Conservation (phyloP, 768 basidiomycete species). For the Collybia sordida region DNA sequence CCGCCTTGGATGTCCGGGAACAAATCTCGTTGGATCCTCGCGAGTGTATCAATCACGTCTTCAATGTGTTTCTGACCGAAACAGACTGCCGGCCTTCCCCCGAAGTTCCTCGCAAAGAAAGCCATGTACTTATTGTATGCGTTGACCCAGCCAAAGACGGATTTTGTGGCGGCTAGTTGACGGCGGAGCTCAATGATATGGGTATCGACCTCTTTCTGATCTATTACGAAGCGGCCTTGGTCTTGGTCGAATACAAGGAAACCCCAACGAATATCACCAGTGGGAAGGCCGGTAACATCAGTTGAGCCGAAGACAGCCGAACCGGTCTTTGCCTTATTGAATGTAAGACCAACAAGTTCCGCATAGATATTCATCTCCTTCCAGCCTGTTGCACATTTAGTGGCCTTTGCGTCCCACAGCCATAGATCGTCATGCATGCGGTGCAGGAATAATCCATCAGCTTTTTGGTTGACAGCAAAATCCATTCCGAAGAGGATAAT, state of each 20-base stretch:
- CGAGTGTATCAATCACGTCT: conserved; percentile 26
- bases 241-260: conserved; percentile 12
- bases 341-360: conserved; percentile 35
- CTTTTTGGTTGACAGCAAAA: conserved; percentile 44
- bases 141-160: conserved; percentile 32
- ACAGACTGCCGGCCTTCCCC: conserved; percentile 25
- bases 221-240: conserved; percentile 24
- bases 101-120: conserved; percentile 30
- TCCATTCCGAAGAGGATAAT: conserved; percentile 44
- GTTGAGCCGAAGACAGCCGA: conserved; percentile 31
- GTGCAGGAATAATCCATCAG: conserved; percentile 40
- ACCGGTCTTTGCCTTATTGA: conserved; percentile 43
- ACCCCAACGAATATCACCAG: conserved; percentile 19
- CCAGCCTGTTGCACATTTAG: conserved; percentile 36
- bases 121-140: conserved; percentile 32
- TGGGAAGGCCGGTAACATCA: conserved; percentile 12
- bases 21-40: conserved; percentile 25
- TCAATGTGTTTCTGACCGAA: conserved; percentile 23
- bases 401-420: conserved; percentile 35
- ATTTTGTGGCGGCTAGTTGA: conserved; percentile 27
- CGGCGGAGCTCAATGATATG: conserved; percentile 31
- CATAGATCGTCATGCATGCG: conserved; percentile 48
- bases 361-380: conserved; percentile 41
- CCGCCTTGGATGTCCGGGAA: conserved; percentile 21
- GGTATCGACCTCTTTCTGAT: conserved; percentile 24